Evolutionary conservation across 2,329 filamentous ascomycete genomes (phyloP).

Genomic region (Fusarium sp.): DNA sequence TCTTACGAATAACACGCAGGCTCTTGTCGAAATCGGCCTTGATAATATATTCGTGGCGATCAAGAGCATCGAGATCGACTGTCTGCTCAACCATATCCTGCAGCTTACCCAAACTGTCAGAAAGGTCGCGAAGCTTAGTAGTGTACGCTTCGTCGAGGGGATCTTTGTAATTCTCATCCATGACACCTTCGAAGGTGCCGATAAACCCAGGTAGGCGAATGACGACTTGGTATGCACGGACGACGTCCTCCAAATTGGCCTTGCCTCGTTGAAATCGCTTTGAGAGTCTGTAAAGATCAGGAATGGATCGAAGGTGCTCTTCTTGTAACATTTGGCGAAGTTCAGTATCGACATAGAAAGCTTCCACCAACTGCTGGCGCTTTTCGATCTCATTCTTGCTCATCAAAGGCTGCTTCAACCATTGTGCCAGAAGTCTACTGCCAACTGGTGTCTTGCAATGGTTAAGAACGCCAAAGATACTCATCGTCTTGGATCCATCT

Average conservation of each 20-base stretch:
- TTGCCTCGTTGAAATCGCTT: slow-evolving; percentile 95
- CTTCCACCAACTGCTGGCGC: slow-evolving; percentile 93
- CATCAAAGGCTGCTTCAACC: slow-evolving; percentile 98
- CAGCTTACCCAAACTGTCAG: slow-evolving; percentile 83
- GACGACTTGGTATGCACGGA: slow-evolving; percentile 92
- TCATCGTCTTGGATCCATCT: slow-evolving; percentile 98
- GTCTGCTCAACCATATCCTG: slow-evolving; percentile 99
- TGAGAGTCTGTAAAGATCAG: slow-evolving; percentile 90
- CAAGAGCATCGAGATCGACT: slow-evolving; percentile 92
- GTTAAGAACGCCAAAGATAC: slow-evolving; percentile 90
- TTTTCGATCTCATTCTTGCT: slow-evolving; percentile 87
- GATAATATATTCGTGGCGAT: slow-evolving; percentile 98
- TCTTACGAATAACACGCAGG: slow-evolving; percentile 87
- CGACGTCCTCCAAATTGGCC: slow-evolving; percentile 94
- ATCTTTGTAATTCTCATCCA: slow-evolving; percentile 93
- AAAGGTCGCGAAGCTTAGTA: slow-evolving; percentile 79
- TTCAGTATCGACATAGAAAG: slow-evolving; percentile 92
- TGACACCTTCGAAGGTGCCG: slow-evolving; percentile 87
- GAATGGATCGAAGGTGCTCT: slow-evolving; percentile 91
- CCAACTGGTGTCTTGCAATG: slow-evolving; percentile 98
- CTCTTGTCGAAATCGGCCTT: slow-evolving; percentile 97
- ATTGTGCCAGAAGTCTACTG: slow-evolving; percentile 89
- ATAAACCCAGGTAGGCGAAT: slow-evolving; percentile 93
- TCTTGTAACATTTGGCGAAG: slow-evolving; percentile 96
- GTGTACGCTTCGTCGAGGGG: slow-evolving; percentile 91